phyloP scores from a whole-genome alignment of 441 rosid species.

The Gossypium aridum region DNA sequence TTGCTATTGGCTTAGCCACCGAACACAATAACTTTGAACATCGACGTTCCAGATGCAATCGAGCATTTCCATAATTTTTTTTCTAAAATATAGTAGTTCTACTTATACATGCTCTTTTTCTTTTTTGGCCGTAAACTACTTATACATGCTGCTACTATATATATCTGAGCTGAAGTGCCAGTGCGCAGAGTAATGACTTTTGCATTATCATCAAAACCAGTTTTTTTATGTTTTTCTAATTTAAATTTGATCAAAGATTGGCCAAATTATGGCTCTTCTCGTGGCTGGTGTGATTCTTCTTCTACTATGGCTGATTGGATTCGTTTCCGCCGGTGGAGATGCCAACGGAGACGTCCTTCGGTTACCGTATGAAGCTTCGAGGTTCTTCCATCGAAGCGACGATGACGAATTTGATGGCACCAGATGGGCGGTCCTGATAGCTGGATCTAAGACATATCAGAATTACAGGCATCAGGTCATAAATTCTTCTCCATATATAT shows the following conservation, averaged over 20 bases:
- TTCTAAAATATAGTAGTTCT: not conserved
- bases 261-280: not conserved
- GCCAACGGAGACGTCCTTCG: not conserved
- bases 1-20: no score
- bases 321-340: not conserved
- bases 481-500: not conserved
- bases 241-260: not conserved
- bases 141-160: no score
- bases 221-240: no score
- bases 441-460: conserved; percentile 95
- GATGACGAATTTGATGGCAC: conserved; percentile 44
- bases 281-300: not conserved
- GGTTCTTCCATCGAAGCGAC: conserved; percentile 37
- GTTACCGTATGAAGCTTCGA: conserved; percentile 59
- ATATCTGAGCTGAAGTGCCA: not conserved
- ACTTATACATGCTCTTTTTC: not conserved
- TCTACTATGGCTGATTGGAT: not conserved
- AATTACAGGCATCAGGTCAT: conserved; percentile 91
- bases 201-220: not conserved
- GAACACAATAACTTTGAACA: not conserved
- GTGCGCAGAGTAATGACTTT: not conserved
- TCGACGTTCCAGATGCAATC: not conserved
- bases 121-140: no score
- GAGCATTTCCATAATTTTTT: not conserved
- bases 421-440: conserved; percentile 90